Evolutionary conservation across 2,329 filamentous ascomycete species (phyloP).

Genomic region (Penicillium janthinellum): DNA sequence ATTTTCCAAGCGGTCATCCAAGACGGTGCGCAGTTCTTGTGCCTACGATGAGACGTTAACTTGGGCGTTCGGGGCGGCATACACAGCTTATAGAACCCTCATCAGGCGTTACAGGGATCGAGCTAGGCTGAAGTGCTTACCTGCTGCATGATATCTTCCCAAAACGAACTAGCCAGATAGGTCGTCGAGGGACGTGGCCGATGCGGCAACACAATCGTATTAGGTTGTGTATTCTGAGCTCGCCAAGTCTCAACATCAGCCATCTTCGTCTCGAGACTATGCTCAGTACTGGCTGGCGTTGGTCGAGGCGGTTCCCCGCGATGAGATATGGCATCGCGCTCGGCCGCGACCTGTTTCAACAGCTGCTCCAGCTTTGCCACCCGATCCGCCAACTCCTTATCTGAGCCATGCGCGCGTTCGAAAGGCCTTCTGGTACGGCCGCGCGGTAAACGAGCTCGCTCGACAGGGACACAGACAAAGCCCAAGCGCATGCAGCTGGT

Average conservation of each 20-base stretch:
- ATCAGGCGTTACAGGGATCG: neutral
- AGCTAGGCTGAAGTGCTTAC: slow-evolving; percentile 16
- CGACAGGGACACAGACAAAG: slow-evolving; percentile 32
- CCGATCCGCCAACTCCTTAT: slow-evolving; percentile 26
- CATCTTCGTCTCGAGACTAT: slow-evolving; percentile 6
- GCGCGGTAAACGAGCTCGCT: slow-evolving; percentile 36
- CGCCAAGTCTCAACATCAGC: slow-evolving; percentile 12
- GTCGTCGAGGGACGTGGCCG: slow-evolving; percentile 17
- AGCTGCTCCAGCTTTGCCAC: slow-evolving; percentile 31
- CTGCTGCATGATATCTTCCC: slow-evolving; percentile 31
- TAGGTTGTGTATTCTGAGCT: slow-evolving; percentile 1
- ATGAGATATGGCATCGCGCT: slow-evolving; percentile 8
- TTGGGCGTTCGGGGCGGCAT: neutral
- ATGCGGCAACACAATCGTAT: slow-evolving; percentile 6
- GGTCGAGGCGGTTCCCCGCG: neutral
- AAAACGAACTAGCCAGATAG: slow-evolving; percentile 28
- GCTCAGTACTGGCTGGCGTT: neutral
- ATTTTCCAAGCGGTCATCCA: slow-evolving; percentile 24
- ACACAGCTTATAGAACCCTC: neutral
- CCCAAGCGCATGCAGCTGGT: slow-evolving; percentile 32
- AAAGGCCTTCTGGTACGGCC: slow-evolving; percentile 29
- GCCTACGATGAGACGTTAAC: slow-evolving; percentile 15
- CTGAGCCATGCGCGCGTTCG: slow-evolving; percentile 13
- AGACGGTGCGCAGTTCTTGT: slow-evolving; percentile 24
- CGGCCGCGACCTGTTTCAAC: slow-evolving; percentile 19